Conservation (phyloP, 352 stramenopile species). For the Phytophthora capsici region DNA sequence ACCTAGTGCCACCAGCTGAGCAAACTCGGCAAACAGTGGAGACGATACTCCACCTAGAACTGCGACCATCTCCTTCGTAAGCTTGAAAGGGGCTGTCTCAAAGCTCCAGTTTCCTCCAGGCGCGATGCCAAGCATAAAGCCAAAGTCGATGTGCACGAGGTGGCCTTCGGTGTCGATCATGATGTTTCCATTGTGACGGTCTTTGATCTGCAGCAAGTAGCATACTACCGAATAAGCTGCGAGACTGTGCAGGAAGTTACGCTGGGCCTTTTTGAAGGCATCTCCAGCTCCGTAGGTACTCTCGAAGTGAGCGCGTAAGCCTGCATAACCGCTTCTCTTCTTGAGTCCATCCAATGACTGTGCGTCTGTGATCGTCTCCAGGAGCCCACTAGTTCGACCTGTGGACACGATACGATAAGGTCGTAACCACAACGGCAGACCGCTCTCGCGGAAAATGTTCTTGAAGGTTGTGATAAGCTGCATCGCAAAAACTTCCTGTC, state of each 20-base stretch:
- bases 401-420: slow-evolving; percentile 96
- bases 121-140: slow-evolving; percentile 95
- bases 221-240: slow-evolving; percentile 78
- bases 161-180: slow-evolving; percentile 91
- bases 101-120: slow-evolving; percentile 94
- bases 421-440: slow-evolving; percentile 93
- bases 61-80: slow-evolving; percentile 95
- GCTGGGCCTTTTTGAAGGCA: slow-evolving; percentile 57
- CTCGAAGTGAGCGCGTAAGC: slow-evolving; percentile 92
- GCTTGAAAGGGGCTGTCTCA: slow-evolving; percentile 96
- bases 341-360: slow-evolving; percentile 96
- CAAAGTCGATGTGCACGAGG: slow-evolving; percentile 98
- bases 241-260: slow-evolving; percentile 71
- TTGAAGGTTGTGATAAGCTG: slow-evolving; percentile 95
- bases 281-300: slow-evolving; percentile 80
- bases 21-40: slow-evolving; percentile 71
- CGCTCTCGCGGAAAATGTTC: slow-evolving; percentile 91
- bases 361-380: slow-evolving; percentile 95
- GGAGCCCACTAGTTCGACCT: slow-evolving; percentile 89
- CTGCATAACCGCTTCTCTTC: slow-evolving; percentile 86
- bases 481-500: slow-evolving; percentile 97
- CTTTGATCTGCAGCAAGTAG: slow-evolving; percentile 94
- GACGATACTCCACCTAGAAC: slow-evolving; percentile 83
- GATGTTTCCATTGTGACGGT: slow-evolving; percentile 98
- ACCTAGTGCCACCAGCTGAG: slow-evolving; percentile 63